Percentiles rank a stretch among this genome's conserved stretches.
Conservation (phyloP, 345 rosid genomes). For the Crucihimalaya himalaica region DNA sequence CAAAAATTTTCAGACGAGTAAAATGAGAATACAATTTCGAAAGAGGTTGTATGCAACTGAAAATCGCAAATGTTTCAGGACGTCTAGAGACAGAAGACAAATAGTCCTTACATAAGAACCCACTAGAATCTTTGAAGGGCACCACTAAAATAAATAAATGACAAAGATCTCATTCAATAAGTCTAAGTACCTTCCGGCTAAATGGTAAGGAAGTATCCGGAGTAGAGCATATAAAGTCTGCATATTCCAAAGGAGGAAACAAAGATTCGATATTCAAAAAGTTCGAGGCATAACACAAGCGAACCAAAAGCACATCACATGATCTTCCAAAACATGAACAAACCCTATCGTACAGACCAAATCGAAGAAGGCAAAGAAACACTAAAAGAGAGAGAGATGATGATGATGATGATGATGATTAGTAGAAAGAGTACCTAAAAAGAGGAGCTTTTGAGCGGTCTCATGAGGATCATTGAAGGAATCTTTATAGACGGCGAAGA, state of each 20-base stretch:
- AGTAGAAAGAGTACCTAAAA: slow-evolving; percentile 53
- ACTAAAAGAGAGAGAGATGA: background rate
- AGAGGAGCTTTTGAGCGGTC: slow-evolving; percentile 76
- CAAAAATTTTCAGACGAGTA: background rate
- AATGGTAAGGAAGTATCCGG: background rate
- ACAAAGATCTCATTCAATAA: background rate
- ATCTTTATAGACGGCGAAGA: slow-evolving; percentile 67
- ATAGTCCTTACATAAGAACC: background rate
- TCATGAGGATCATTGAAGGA: slow-evolving; percentile 83
- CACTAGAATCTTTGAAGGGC: slow-evolving; percentile 19
- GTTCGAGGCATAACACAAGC: background rate
- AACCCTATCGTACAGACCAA: slow-evolving; percentile 14
- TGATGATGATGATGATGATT: background rate
- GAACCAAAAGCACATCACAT: slow-evolving; percentile 1
- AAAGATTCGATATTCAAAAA: background rate
- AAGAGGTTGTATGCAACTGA: background rate
- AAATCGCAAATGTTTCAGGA: slow-evolving; percentile 15
- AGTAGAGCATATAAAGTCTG: background rate
- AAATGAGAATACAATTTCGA: background rate
- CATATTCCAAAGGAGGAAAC: slow-evolving; percentile 1
- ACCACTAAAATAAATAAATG: background rate
- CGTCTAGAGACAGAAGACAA: background rate
- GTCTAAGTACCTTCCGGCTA: background rate
- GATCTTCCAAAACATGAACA: background rate
- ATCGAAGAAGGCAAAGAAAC: background rate